Evolutionary conservation across 768 basidiomycete species (phyloP).

Genomic region (Podaxis sp.): DNA sequence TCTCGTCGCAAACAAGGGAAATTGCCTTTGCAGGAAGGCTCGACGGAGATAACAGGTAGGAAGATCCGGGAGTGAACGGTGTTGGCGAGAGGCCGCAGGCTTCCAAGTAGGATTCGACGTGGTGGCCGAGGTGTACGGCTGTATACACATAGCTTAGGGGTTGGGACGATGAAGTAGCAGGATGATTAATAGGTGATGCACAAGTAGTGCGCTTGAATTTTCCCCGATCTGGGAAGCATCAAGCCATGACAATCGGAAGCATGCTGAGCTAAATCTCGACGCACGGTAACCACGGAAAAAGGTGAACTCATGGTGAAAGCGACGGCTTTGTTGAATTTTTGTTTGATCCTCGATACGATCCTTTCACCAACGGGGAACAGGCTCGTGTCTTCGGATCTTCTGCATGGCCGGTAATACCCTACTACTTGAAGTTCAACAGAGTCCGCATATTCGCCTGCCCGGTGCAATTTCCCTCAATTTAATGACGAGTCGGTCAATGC

Average conservation of each 20-base stretch:
- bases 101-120: slow-evolving; percentile 39
- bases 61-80: slow-evolving; percentile 42
- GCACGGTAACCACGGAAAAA: not conserved
- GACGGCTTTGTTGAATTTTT: slow-evolving; percentile 52
- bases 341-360: slow-evolving; percentile 51
- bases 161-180: not conserved
- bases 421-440: slow-evolving; percentile 49
- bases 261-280: slow-evolving; percentile 1
- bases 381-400: slow-evolving; percentile 53
- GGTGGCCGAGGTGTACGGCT: slow-evolving; percentile 49
- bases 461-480: not conserved
- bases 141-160: not conserved
- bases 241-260: slow-evolving; percentile 34
- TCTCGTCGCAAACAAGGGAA: slow-evolving; percentile 42
- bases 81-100: slow-evolving; percentile 29
- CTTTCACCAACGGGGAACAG: slow-evolving; percentile 65
- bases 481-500: not conserved
- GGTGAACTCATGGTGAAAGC: slow-evolving; percentile 59
- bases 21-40: slow-evolving; percentile 44
- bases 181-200: slow-evolving; percentile 26
- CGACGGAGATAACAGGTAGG: slow-evolving; percentile 41
- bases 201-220: slow-evolving; percentile 49
- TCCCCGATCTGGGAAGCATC: slow-evolving; percentile 57
- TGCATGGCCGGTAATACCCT: slow-evolving; percentile 74
- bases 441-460: slow-evolving; percentile 61